phyloP scores from a whole-genome alignment of 2,329 filamentous ascomycete species.

The Phyllosticta citrichinensis region DNA sequence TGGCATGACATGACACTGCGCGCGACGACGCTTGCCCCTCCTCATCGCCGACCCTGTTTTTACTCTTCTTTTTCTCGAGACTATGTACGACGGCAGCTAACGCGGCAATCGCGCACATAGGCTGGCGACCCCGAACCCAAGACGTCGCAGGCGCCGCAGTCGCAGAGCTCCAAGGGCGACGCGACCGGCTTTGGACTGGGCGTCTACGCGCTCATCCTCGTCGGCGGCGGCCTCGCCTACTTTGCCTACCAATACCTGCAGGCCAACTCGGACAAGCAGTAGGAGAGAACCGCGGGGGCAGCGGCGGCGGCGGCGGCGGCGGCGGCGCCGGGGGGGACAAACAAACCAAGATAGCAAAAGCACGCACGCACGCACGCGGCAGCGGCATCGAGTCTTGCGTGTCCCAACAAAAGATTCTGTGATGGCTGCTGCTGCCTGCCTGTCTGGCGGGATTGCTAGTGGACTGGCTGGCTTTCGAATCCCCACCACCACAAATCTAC shows the following conservation, averaged over 20 bases:
- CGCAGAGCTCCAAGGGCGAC: slow-evolving; percentile 39
- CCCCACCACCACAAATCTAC: no score
- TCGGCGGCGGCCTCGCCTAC: slow-evolving; percentile 70
- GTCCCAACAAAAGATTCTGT: no score
- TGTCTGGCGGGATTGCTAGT: no score
- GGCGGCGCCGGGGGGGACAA: no score
- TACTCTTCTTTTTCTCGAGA: background rate
- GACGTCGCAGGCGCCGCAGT: slow-evolving; percentile 40
- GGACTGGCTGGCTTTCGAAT: no score
- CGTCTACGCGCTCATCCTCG: slow-evolving; percentile 69
- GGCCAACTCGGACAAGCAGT: slow-evolving; percentile 23
- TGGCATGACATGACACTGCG: background rate
- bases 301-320: no score
- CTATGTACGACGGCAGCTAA: background rate
- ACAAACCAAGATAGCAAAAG: no score
- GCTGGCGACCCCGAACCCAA: slow-evolving; percentile 70
- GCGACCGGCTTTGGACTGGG: slow-evolving; percentile 59
- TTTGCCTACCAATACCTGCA: slow-evolving; percentile 79
- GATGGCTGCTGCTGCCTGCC: no score
- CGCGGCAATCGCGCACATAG: slow-evolving; percentile 32
- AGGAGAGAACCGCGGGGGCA: background rate
- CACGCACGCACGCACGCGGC: no score
- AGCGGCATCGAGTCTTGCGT: no score
- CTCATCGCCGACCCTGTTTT: background rate
- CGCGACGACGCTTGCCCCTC: background rate